phyloP scores from a whole-genome alignment of 2,329 filamentous ascomycete species.

The Monilinia fructigena region DNA sequence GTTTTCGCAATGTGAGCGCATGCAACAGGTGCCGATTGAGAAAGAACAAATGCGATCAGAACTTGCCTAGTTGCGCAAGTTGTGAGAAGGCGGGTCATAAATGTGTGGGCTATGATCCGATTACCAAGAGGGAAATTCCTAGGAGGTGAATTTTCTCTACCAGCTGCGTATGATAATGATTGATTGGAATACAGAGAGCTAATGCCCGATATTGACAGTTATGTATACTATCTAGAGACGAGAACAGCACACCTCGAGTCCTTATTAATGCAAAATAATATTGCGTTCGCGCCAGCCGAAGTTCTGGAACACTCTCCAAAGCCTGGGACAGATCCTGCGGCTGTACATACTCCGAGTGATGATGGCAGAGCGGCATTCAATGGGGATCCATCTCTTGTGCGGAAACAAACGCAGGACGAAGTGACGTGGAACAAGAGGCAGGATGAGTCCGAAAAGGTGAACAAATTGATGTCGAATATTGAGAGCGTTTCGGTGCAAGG shows the following conservation, averaged over 20 bases:
- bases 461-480: slow-evolving; percentile 67
- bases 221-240: slow-evolving; percentile 92
- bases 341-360: slow-evolving; percentile 37
- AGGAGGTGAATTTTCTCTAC: slow-evolving; percentile 52
- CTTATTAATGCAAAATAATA: slow-evolving; percentile 65
- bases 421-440: slow-evolving; percentile 45
- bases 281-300: slow-evolving; percentile 69
- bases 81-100: slow-evolving; percentile 91
- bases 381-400: slow-evolving; percentile 24
- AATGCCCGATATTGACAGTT: slow-evolving; percentile 51
- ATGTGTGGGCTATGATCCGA: slow-evolving; percentile 94
- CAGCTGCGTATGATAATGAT: background rate
- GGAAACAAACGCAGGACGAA: slow-evolving; percentile 35
- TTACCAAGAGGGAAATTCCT: slow-evolving; percentile 93
- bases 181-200: slow-evolving; percentile 1
- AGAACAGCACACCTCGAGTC: slow-evolving; percentile 80
- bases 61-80: slow-evolving; percentile 82
- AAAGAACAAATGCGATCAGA: slow-evolving; percentile 95
- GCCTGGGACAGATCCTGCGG: slow-evolving; percentile 37
- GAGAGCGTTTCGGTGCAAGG: slow-evolving; percentile 77
- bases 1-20: slow-evolving; percentile 85
- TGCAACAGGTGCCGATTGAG: slow-evolving; percentile 89
- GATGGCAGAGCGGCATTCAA: slow-evolving; percentile 33
- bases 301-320: slow-evolving; percentile 64
- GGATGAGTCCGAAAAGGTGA: slow-evolving; percentile 60